Conservation (phyloP, 148 eudicot genomes). For the Rheum nobile region DNA sequence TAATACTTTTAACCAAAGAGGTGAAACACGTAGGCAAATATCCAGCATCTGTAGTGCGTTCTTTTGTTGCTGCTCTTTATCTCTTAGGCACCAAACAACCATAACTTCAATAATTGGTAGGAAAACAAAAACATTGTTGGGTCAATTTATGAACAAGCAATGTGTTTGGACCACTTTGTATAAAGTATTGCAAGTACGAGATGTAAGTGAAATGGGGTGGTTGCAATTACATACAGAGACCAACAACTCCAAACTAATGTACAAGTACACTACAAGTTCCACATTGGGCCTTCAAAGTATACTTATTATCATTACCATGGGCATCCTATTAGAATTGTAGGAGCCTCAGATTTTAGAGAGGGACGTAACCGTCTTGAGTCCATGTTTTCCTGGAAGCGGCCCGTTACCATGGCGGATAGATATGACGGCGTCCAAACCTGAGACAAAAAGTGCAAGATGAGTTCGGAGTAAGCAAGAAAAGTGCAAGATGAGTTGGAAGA, state of each 20-base stretch:
- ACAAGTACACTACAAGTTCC: too few species aligned
- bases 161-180: background rate
- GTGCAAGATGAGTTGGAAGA: too few species aligned
- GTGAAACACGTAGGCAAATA: background rate
- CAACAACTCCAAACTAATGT: background rate
- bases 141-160: background rate
- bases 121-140: background rate
- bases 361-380: slow-evolving; percentile 55
- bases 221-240: background rate
- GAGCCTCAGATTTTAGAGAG: slow-evolving; percentile 50
- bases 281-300: background rate
- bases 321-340: background rate
- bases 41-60: background rate
- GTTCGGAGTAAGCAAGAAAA: background rate
- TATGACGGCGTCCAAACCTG: slow-evolving; percentile 68
- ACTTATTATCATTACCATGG: background rate
- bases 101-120: background rate
- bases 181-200: background rate
- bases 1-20: background rate
- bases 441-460: background rate
- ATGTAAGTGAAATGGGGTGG: background rate
- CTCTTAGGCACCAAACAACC: background rate
- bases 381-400: slow-evolving; percentile 76
- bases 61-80: background rate
- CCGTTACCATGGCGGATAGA: slow-evolving; percentile 83